Base-by-base conservation (phyloP, 305 asterid species). In the Rubia peregrina region DNA sequence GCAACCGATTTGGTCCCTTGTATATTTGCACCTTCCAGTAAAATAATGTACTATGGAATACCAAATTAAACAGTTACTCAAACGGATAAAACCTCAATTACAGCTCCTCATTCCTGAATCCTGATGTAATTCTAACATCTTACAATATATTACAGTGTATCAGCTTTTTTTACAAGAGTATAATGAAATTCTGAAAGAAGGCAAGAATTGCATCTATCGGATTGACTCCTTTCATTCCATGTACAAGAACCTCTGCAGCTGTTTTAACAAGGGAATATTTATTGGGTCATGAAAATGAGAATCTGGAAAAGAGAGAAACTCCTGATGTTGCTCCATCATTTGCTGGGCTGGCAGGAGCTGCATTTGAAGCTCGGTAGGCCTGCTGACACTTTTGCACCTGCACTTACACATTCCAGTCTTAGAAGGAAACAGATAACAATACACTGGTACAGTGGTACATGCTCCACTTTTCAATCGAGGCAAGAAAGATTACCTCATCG, bases 351-450 rank as follows among this genome's bases (percentile, higher is more conserved):
- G 93, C 86, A 44, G 89, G 87, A 65, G 76, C 85, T 41, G 87
- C 91, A 24, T 72, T 55, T 65, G 82, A 77, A 61, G 96, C 24
- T 55, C 86, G 92, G 78, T 91, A 88, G 68, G 96, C 96, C 72
- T 89, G 90, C 76, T 89, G 98, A 76, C 96, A 94, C 83, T 86
- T 94, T 56, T 84, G 96, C 81, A 85, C 72, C 98, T 94, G 91
- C 80, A 79, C 53, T 73, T 46, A n/a, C 17, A 12, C 12, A 17
- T 60, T 74, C 51, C 62, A 49, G 38, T 22, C 36, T 80, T 70
- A 72, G 44, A n/a, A 65, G 76, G 63, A 42, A 60, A 16, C 61
- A n/a, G 74, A 74, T 49, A 43, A 43, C 46, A 36, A 24, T 0
- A 24, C 1, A 24, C 0, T 1, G 1, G 1, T 17, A 42, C 19